phyloP scores from a whole-genome alignment of 2,329 filamentous ascomycete species.

The Juglanconis sp. region DNA sequence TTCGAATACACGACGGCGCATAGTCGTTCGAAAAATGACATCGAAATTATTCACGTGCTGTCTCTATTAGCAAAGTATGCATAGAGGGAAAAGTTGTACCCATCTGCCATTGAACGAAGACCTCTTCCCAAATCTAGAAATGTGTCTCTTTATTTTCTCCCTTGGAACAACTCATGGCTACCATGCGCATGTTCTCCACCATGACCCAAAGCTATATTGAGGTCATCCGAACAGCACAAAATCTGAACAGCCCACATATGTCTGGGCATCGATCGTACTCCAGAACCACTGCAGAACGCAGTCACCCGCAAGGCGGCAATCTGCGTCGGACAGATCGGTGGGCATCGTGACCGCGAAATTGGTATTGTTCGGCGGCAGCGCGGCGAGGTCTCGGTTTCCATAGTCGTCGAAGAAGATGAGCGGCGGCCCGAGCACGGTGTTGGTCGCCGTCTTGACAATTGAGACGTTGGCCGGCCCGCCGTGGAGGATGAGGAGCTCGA shows the following conservation, averaged over 20 bases:
- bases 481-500: constrained; percentile 3
- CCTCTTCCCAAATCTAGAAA: too few relatives aligned
- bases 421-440: constrained; percentile 1
- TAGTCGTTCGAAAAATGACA: too few relatives aligned
- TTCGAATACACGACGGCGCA: too few relatives aligned
- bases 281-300: constrained; percentile 11
- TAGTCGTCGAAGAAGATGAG: constrained; percentile 7
- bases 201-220: too few relatives aligned
- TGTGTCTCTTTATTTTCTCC: too few relatives aligned
- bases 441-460: constrained; percentile 5
- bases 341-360: constrained; percentile 9
- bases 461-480: constrained; percentile 10
- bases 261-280: constrained; percentile 6
- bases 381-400: constrained; percentile 1
- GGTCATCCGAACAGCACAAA: constrained; percentile 2
- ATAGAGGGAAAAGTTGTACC: too few relatives aligned
- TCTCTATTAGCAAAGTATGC: too few relatives aligned
- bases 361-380: constrained; percentile 9
- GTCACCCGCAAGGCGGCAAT: constrained; percentile 3
- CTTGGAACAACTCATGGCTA: too few relatives aligned
- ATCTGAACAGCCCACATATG: constrained; percentile 11
- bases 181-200: too few relatives aligned
- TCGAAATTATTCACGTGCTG: too few relatives aligned
- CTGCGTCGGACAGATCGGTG: not conserved
- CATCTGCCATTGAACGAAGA: too few relatives aligned